Base-by-base conservation (phyloP, 2,329 filamentous ascomycete genomes). In the Bretziella fagacearum region DNA sequence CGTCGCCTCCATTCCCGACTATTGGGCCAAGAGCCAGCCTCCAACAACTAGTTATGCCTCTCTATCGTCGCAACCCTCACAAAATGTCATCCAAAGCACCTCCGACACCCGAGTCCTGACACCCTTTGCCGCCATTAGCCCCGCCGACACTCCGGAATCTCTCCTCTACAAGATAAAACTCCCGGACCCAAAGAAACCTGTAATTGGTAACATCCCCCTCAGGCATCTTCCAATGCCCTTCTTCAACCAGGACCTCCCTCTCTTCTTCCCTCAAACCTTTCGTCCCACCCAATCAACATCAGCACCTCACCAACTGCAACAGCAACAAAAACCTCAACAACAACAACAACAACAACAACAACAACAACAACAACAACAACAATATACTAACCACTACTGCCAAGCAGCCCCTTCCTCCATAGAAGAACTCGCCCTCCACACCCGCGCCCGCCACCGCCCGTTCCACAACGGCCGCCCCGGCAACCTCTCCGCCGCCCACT, bases 21-120 rank as follows among this genome's bases (percentile, higher is more conserved):
- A 42, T 27, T 42, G 39, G 39, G n/a, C 33, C 15, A 11, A 36
- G 33, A n/a, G n/a, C n/a, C n/a, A n/a, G n/a, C n/a, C n/a, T n/a
- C n/a, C n/a, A n/a, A n/a, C n/a, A n/a, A n/a, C n/a, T n/a, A n/a
- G n/a, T n/a, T n/a, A n/a, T n/a, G n/a, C n/a, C n/a, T n/a, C n/a
- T n/a, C n/a, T n/a, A n/a, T n/a, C n/a, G n/a, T n/a, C n/a, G n/a
- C n/a, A n/a, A n/a, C n/a, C n/a, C n/a, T n/a, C n/a, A n/a, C n/a
- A n/a, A n/a, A n/a, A n/a, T n/a, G n/a, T n/a, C n/a, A n/a, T n/a
- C n/a, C n/a, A n/a, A n/a, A n/a, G n/a, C n/a, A n/a, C n/a, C n/a
- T n/a, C n/a, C n/a, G n/a, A n/a, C n/a, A n/a, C n/a, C n/a, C n/a
- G n/a, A n/a, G n/a, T n/a, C n/a, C n/a, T 36, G n/a, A 36, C 7